Conservation (phyloP, 192 early-diverging fungal genomes). For the Phycomyces nitens region DNA sequence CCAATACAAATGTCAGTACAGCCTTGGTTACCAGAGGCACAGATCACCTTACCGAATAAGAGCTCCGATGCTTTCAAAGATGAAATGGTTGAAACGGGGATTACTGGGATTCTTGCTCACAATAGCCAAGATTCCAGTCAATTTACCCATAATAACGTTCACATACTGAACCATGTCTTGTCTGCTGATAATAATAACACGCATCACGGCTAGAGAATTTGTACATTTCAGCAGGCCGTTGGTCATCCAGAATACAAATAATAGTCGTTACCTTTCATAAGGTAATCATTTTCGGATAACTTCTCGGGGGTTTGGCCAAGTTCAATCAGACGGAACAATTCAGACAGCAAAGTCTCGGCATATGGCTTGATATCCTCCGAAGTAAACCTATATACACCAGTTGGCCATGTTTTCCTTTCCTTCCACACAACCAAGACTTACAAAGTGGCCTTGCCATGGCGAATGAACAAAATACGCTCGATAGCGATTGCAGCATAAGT, state of each 20-base stretch:
- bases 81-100: conserved; percentile 95
- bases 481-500: conserved; percentile 91
- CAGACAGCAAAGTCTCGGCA: conserved; percentile 62
- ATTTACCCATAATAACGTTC: conserved; percentile 64
- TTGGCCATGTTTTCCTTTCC: background rate
- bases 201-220: conserved; percentile 78
- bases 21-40: background rate
- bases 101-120: conserved; percentile 96
- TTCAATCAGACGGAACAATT: conserved; percentile 77
- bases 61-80: conserved; percentile 90
- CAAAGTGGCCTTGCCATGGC: conserved; percentile 47
- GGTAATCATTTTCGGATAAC: conserved; percentile 93
- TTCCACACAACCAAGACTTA: conserved; percentile 27
- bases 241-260: no score
- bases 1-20: no score
- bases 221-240: no score
- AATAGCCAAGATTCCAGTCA: conserved; percentile 75
- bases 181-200: conserved; percentile 75
- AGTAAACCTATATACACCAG: conserved; percentile 49
- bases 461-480: conserved; percentile 84
- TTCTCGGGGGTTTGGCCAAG: conserved; percentile 79
- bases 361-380: conserved; percentile 68
- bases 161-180: conserved; percentile 71
- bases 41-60: conserved; percentile 58
- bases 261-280: conserved; percentile 82